Conservation (phyloP, 129 eudicot species). For the Chrysanthemum lavandulifolium region DNA sequence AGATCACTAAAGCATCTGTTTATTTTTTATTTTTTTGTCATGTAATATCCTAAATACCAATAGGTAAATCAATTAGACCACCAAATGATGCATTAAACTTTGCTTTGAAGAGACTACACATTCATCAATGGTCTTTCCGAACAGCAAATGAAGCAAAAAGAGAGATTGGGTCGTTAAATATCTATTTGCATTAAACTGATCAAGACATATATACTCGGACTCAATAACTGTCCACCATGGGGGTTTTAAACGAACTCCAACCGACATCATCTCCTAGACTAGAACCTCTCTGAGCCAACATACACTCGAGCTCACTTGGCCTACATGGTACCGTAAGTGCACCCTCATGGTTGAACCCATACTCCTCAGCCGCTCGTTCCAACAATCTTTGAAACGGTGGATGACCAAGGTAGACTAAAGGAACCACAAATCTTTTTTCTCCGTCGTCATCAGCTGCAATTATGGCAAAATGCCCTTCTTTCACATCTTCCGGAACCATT, state of each 20-base stretch:
- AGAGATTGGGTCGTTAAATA: neutral
- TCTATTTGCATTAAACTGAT: neutral
- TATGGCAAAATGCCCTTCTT: conserved; percentile 38
- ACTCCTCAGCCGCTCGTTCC: conserved; percentile 43
- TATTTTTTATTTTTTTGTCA: too few relatives aligned
- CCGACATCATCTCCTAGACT: conserved; percentile 6
- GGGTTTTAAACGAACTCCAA: conserved; percentile 21
- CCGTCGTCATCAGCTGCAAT: conserved; percentile 32
- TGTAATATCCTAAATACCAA: neutral
- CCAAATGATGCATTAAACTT: neutral
- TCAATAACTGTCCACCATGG: conserved; percentile 20
- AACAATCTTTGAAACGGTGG: conserved; percentile 32
- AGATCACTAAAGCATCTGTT: too few relatives aligned
- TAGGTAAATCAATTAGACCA: conserved; percentile 5
- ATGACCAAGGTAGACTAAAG: conserved; percentile 19
- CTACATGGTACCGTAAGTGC: conserved; percentile 36
- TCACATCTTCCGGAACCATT: conserved; percentile 33
- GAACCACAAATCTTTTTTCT: conserved; percentile 31
- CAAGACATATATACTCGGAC: neutral
- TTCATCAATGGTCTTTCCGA: neutral
- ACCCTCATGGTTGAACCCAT: conserved; percentile 34
- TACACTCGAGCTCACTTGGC: conserved; percentile 34
- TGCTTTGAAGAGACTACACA: neutral
- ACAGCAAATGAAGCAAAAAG: neutral
- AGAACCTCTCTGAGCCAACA: conserved; percentile 13